Conservation (phyloP, 2,329 filamentous ascomycete species). For the Paecilomyces sp. region DNA sequence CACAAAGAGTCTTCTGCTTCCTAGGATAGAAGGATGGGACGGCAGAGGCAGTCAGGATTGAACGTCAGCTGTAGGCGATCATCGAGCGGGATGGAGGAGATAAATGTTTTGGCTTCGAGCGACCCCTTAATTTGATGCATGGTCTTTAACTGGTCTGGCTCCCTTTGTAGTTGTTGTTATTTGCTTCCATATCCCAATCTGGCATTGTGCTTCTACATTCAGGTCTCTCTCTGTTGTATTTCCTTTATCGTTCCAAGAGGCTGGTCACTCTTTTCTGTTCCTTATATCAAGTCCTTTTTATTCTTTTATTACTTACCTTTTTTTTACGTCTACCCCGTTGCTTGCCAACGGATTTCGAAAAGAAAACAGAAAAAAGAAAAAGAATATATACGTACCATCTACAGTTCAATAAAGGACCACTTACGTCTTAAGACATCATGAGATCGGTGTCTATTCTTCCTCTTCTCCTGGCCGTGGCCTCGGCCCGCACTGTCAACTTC, state of each 20-base stretch:
- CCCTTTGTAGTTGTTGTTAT: not conserved
- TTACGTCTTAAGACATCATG: not conserved
- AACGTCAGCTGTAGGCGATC: not conserved
- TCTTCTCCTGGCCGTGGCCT: conserved; percentile 1
- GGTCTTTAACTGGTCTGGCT: not conserved
- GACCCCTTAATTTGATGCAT: not conserved
- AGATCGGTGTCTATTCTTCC: not conserved
- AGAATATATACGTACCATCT: not conserved
- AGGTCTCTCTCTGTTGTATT: not conserved
- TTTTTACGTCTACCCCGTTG: not conserved
- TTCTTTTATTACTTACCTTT: not conserved
- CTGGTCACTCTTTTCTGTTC: conserved; percentile 4
- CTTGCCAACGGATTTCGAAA: not conserved
- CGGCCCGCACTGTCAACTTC: not conserved
- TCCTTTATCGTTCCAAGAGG: conserved; percentile 1
- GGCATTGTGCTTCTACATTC: not conserved
- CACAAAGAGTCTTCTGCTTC: not conserved
- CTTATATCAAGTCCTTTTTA: not conserved
- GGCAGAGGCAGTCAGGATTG: not conserved
- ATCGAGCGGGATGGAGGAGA: not conserved
- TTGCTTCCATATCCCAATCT: not conserved
- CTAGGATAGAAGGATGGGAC: not conserved
- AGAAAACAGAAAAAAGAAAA: too few species aligned
- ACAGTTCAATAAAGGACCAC: not conserved
- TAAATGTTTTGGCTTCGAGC: not conserved